Percentiles rank a stretch among this genome's conserved stretches.
Conservation (phyloP, 306 rosid species). For the Carpinus viminea region DNA sequence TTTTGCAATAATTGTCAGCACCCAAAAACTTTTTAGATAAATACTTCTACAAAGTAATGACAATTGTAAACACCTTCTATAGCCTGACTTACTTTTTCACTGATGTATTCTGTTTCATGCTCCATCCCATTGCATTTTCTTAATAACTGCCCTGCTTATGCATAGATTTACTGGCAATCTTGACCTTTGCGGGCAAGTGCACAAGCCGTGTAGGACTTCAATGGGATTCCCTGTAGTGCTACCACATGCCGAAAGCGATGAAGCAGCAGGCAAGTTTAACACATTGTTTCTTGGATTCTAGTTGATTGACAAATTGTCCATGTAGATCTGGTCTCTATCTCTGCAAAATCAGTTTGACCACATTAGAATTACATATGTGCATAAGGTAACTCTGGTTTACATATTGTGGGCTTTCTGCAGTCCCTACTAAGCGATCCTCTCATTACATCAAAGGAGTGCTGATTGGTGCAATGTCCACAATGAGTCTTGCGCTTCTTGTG, state of each 20-base stretch:
- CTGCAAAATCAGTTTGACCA: not conserved
- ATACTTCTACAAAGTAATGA: not conserved
- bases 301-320: not conserved
- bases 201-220: conserved; percentile 84
- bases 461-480: conserved; percentile 66
- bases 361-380: not conserved
- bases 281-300: conserved; percentile 3
- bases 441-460: conserved; percentile 72
- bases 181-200: conserved; percentile 93
- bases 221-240: conserved; percentile 92
- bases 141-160: conserved; percentile 16
- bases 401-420: conserved; percentile 46
- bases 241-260: conserved; percentile 86
- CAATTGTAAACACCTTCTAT: not conserved
- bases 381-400: conserved; percentile 10
- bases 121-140: not conserved
- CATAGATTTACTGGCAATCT: conserved; percentile 77
- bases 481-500: conserved; percentile 56
- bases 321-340: not conserved
- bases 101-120: not conserved
- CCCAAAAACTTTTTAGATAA: not conserved
- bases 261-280: conserved; percentile 72
- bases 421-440: conserved; percentile 67
- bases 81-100: not conserved
- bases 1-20: not conserved